Conservation (phyloP, 176 grass and related monocot species). For the Panicum miliaceum region DNA sequence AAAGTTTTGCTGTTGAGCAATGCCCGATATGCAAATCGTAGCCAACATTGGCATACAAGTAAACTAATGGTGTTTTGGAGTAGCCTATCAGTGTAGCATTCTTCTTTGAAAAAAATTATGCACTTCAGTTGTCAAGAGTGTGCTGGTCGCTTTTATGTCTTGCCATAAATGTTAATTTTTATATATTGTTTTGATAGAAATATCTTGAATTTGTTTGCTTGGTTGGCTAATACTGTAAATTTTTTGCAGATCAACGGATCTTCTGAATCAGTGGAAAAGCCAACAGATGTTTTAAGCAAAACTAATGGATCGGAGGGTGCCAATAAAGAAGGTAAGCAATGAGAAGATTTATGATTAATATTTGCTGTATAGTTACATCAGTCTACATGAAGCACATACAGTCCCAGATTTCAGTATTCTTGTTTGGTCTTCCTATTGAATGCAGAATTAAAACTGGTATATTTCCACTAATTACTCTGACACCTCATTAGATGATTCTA, state of each 20-base stretch:
- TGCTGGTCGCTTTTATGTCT: not conserved
- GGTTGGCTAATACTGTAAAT: conserved; percentile 1
- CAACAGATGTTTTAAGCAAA: conserved; percentile 69
- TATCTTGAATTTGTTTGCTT: conserved; percentile 30
- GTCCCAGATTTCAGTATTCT: not conserved
- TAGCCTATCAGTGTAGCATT: conserved; percentile 16
- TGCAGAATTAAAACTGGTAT: not conserved
- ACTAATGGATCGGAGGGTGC: conserved; percentile 32
- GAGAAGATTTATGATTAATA: not conserved
- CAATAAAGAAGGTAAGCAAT: conserved; percentile 59
- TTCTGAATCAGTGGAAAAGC: conserved; percentile 43
- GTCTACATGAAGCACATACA: not conserved
- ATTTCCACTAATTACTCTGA: not conserved
- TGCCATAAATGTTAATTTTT: not conserved
- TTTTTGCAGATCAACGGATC: conserved; percentile 46
- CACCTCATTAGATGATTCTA: not conserved
- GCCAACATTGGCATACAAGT: conserved; percentile 6
- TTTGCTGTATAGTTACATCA: not conserved
- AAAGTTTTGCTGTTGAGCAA: conserved; percentile 14
- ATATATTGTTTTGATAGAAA: conserved; percentile 24
- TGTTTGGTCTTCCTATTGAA: not conserved
- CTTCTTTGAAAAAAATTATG: conserved; percentile 1
- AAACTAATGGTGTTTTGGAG: conserved; percentile 2
- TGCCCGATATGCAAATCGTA: not conserved
- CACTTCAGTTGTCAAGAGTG: not conserved